A percentile compares a stretch with the other conserved stretches of the same genome.
These are phyloP conservation scores for Monosporascus sp. DNA, from an alignment of 2,329 filamentous ascomycete species.

Conservation along the genomic window DNA sequence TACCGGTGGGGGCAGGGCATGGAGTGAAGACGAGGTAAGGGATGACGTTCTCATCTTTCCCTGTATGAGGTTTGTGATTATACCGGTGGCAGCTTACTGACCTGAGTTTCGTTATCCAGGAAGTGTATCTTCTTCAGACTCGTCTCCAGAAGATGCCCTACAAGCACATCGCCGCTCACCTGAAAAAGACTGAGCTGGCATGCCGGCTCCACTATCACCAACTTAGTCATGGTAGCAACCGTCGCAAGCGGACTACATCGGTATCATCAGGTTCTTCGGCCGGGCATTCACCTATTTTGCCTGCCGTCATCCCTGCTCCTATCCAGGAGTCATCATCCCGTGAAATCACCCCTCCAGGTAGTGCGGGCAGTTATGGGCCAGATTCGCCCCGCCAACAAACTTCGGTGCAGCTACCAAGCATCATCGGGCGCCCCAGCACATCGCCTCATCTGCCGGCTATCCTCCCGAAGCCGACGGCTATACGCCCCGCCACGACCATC, in stretches of 20 bases:
- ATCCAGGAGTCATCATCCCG: slow-evolving; percentile 43
- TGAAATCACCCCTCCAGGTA: slow-evolving; percentile 43
- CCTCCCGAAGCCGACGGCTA: slow-evolving; percentile 57
- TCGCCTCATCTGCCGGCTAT: slow-evolving; percentile 54
- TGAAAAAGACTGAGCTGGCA: slow-evolving; percentile 83
- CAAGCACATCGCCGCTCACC: slow-evolving; percentile 78
- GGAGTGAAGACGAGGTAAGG: slow-evolving; percentile 79
- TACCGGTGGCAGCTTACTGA: slow-evolving; percentile 5
- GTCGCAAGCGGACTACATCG: slow-evolving; percentile 70
- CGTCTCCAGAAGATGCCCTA: slow-evolving; percentile 86
- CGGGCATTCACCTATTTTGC: slow-evolving; percentile 45
- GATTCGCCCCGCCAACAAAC: slow-evolving; percentile 37
- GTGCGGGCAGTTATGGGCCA: slow-evolving; percentile 38
- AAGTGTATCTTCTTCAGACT: slow-evolving; percentile 77
- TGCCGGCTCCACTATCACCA: slow-evolving; percentile 87
- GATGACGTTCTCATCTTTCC: background rate
- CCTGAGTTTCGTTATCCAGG: slow-evolving; percentile 40
- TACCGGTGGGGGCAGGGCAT: slow-evolving; percentile 71
- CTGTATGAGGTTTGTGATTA: background rate
- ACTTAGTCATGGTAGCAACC: slow-evolving; percentile 74
- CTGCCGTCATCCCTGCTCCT: slow-evolving; percentile 43
- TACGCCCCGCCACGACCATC: slow-evolving; percentile 36
- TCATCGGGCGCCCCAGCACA: slow-evolving; percentile 38
- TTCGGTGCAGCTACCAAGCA: slow-evolving; percentile 47
- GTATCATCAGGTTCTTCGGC: slow-evolving; percentile 60